phyloP scores from a whole-genome alignment of 2,329 filamentous ascomycete genomes.

The Drechslerella dactyloides region DNA sequence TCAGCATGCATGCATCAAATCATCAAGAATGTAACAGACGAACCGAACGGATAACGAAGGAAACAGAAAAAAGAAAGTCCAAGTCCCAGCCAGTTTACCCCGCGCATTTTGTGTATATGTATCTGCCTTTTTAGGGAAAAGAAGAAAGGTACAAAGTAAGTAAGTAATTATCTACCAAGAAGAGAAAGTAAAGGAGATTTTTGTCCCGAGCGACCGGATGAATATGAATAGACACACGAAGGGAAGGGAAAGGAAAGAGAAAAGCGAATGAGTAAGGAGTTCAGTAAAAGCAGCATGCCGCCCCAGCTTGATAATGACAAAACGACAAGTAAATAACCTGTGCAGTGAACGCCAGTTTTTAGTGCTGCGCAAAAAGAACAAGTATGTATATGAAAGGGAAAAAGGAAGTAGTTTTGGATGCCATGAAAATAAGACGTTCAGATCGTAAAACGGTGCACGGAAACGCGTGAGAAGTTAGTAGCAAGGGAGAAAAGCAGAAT shows the following conservation, averaged over 20 bases:
- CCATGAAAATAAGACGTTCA: slow-evolving; percentile 32
- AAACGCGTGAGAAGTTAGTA: slow-evolving; percentile 5
- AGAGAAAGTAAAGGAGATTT: not conserved
- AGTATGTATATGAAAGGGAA: slow-evolving; percentile 48
- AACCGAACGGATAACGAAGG: no score
- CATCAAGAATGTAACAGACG: slow-evolving; percentile 25
- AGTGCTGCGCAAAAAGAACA: slow-evolving; percentile 37
- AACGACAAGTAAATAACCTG: slow-evolving; percentile 15
- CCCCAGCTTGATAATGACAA: slow-evolving; percentile 3
- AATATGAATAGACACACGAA: slow-evolving; percentile 21
- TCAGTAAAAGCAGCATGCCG: slow-evolving; percentile 25
- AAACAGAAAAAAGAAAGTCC: slow-evolving; percentile 37
- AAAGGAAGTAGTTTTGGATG: not conserved
- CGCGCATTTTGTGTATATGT: slow-evolving; percentile 7
- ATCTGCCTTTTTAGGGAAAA: not conserved
- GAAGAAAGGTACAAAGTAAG: slow-evolving; percentile 3
- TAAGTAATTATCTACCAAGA: slow-evolving; percentile 21
- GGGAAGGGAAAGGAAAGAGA: slow-evolving; percentile 21
- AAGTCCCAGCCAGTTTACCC: slow-evolving; percentile 16
- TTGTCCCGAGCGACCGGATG: not conserved
- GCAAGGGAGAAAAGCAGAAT: not conserved
- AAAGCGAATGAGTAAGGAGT: slow-evolving; percentile 28
- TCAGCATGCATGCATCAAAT: not conserved
- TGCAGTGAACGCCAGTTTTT: slow-evolving; percentile 44
- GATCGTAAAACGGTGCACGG: slow-evolving; percentile 38